Evolutionary conservation across 176 grass and related monocot species (phyloP).

Genomic region (Hyparrhenia diplandra): DNA sequence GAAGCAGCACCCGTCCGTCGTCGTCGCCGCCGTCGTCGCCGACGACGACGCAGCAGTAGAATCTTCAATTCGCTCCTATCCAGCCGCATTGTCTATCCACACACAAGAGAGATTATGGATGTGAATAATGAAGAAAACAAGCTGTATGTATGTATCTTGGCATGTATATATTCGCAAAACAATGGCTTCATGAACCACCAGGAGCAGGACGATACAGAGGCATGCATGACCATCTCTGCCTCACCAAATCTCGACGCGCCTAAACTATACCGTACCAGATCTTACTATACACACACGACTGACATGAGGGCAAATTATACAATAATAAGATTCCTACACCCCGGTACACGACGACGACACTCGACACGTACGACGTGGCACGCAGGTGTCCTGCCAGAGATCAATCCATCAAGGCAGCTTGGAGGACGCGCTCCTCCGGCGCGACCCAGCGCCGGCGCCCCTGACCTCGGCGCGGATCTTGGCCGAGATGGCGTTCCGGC

Average conservation of each 20-base stretch:
- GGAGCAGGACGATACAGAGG: neutral
- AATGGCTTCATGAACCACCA: neutral
- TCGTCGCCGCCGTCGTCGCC: neutral
- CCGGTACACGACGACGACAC: neutral
- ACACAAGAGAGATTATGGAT: neutral
- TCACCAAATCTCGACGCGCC: neutral
- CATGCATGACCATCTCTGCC: neutral
- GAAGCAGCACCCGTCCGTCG: neutral
- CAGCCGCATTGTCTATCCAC: neutral
- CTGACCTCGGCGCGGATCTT: slow-evolving; percentile 58
- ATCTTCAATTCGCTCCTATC: neutral
- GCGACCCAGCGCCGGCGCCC: slow-evolving; percentile 12
- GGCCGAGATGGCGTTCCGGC: slow-evolving; percentile 67
- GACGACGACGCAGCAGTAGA: neutral
- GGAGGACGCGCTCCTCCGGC: slow-evolving; percentile 42
- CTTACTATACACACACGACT: neutral
- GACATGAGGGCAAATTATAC: no score
- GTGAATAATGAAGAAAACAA: no score
- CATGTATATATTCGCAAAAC: neutral
- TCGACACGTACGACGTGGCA: neutral
- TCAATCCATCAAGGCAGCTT: slow-evolving; percentile 30
- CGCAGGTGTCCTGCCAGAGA: neutral
- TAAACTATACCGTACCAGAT: neutral
- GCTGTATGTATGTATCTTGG: no score
- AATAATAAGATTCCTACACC: neutral